phyloP scores from a whole-genome alignment of 495 filamentous ascomycete species.

The Aspergillus bertholletiae region DNA sequence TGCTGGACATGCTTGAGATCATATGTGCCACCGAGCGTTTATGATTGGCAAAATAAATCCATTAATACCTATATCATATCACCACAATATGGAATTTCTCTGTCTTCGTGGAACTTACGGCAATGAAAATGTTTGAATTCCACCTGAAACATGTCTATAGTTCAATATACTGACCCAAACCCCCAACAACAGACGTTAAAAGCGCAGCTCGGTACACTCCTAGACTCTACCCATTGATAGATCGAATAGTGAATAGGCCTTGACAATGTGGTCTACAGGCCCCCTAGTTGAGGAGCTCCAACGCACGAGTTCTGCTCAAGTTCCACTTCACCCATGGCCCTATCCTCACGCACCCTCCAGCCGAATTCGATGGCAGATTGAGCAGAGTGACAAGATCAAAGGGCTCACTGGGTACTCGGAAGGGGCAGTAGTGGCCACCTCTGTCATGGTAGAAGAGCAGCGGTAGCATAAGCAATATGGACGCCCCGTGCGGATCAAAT shows the following conservation, averaged over 20 bases:
- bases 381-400: slow-evolving; percentile 25
- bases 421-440: slow-evolving; percentile 56
- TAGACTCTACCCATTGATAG: too few species aligned
- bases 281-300: slow-evolving; percentile 18
- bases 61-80: too few species aligned
- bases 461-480: slow-evolving; percentile 32
- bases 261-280: slow-evolving; percentile 7
- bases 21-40: too few species aligned
- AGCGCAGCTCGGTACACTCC: slow-evolving; percentile 24
- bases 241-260: too few species aligned
- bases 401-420: slow-evolving; percentile 59
- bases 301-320: slow-evolving; percentile 6
- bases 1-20: too few species aligned
- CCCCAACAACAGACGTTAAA: slow-evolving; percentile 16
- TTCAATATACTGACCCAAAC: not conserved
- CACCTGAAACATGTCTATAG: not conserved
- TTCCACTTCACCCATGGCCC: slow-evolving; percentile 29
- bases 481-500: slow-evolving; percentile 45
- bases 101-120: slow-evolving; percentile 27
- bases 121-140: slow-evolving; percentile 18
- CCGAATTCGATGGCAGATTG: slow-evolving; percentile 15
- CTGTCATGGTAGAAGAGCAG: slow-evolving; percentile 49
- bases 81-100: slow-evolving; percentile 27
- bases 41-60: too few species aligned
- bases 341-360: slow-evolving; percentile 6